Percentiles rank a stretch among this genome's conserved stretches.
Conservation (phyloP, 371 early-diverging fungal genomes). For the Mucor racemosus region DNA sequence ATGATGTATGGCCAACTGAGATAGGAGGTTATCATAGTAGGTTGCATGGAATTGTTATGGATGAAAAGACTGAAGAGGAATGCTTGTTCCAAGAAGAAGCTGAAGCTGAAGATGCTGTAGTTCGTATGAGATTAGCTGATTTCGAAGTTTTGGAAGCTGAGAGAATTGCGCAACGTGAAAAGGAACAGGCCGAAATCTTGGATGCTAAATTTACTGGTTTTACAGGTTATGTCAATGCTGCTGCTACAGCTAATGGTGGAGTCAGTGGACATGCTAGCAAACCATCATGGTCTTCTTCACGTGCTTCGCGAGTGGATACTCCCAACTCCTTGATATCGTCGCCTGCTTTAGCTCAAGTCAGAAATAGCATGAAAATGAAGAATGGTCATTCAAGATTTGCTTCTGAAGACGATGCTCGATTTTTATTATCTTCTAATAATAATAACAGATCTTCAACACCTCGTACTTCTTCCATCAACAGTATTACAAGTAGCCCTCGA, state of each 20-base stretch:
- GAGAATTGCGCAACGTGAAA: slow-evolving; percentile 30
- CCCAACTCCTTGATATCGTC: neutral
- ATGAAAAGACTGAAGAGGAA: slow-evolving; percentile 1
- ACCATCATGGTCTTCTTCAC: slow-evolving; percentile 22
- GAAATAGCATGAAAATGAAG: slow-evolving; percentile 9
- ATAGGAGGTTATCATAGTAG: slow-evolving; percentile 27
- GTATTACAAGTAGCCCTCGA: neutral
- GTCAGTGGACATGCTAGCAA: slow-evolving; percentile 12
- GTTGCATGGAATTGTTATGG: slow-evolving; percentile 43
- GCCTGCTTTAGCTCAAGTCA: slow-evolving; percentile 14
- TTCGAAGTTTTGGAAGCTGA: slow-evolving; percentile 47
- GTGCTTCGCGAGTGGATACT: neutral
- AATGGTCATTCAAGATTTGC: slow-evolving; percentile 15
- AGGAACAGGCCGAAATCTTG: slow-evolving; percentile 45
- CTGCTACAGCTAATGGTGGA: neutral
- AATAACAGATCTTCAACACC: slow-evolving; percentile 7
- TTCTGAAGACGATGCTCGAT: slow-evolving; percentile 18
- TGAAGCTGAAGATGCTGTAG: slow-evolving; percentile 21
- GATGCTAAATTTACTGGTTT: slow-evolving; percentile 55
- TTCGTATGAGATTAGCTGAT: slow-evolving; percentile 43
- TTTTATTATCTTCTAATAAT: neutral
- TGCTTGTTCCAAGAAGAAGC: slow-evolving; percentile 15
- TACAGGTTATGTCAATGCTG: slow-evolving; percentile 32
- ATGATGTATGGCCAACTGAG: slow-evolving; percentile 50
- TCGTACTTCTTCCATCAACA: slow-evolving; percentile 5